Conservation (phyloP, 129 eudicot genomes). For the Rutidosis leptorrhynchoides region DNA sequence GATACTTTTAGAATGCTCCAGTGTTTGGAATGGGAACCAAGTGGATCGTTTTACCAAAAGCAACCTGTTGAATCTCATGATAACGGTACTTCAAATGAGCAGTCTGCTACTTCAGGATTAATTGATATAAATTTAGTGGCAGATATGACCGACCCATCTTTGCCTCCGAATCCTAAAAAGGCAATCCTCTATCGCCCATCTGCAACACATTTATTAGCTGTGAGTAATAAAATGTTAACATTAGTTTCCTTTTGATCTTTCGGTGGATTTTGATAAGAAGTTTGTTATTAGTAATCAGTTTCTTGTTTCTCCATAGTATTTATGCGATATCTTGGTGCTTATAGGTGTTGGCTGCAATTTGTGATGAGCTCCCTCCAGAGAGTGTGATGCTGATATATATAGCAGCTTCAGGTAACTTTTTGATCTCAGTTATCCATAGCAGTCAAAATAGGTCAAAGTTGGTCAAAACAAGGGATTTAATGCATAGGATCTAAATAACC, state of each 20-base stretch:
- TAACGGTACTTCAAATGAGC: conserved; percentile 54
- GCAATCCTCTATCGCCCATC: conserved; percentile 87
- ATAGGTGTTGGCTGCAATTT: conserved; percentile 83
- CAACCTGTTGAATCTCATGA: conserved; percentile 53
- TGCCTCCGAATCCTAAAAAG: conserved; percentile 96
- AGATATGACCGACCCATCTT: conserved; percentile 84
- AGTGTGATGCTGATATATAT: conserved; percentile 81
- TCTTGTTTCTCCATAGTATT: too few species aligned
- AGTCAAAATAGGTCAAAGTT: too few species aligned
- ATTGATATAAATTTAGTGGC: conserved; percentile 91
- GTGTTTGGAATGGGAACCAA: conserved; percentile 98
- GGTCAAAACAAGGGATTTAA: too few species aligned
- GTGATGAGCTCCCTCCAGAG: conserved; percentile 88
- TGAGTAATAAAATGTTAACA: conserved; percentile 41
- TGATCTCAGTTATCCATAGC: conserved; percentile 1
- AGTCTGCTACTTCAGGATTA: conserved; percentile 80
- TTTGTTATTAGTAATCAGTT: too few species aligned
- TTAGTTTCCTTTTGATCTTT: conserved; percentile 1
- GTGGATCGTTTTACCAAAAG: conserved; percentile 85
- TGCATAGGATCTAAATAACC: too few species aligned
- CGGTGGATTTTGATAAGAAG: background rate
- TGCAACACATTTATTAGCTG: conserved; percentile 78
- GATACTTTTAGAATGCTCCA: conserved; percentile 98
- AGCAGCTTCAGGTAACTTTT: conserved; percentile 69
- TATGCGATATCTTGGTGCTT: background rate